Evolutionary conservation across 108 stramenopile species (phyloP).

Genomic region (Nitzschia sp.): DNA sequence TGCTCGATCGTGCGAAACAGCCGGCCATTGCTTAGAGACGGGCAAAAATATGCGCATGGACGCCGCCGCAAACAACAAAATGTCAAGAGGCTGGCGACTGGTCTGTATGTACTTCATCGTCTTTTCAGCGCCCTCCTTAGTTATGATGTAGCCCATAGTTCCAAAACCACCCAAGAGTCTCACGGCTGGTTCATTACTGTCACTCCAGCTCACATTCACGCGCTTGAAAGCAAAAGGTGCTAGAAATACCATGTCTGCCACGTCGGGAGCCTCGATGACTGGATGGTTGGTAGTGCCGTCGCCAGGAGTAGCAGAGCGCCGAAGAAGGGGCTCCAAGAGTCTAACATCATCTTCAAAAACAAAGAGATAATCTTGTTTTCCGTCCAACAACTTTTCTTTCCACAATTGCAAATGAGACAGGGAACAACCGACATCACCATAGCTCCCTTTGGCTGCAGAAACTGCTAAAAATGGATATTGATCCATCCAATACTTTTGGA

Average conservation of each 20-base stretch:
- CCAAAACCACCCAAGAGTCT: conserved; percentile 4
- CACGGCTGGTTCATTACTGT: background rate
- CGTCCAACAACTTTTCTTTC: conserved; percentile 7
- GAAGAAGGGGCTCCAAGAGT: background rate
- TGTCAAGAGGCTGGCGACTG: background rate
- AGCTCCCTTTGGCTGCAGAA: background rate
- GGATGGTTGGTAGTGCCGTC: background rate
- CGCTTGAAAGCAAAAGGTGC: background rate
- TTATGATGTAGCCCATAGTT: background rate
- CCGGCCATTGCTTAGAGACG: background rate
- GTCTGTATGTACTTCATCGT: background rate
- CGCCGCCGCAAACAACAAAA: background rate
- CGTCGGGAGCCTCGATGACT: background rate
- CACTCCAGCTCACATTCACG: background rate
- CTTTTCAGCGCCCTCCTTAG: background rate
- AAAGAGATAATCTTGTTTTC: background rate
- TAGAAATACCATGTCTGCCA: conserved; percentile 9
- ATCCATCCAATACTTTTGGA: conserved; percentile 5
- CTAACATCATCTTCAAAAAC: conserved; percentile 12
- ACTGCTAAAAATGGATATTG: background rate
- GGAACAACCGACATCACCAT: conserved; percentile 10
- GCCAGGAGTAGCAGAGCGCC: background rate
- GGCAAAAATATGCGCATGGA: background rate
- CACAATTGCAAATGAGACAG: conserved; percentile 3
- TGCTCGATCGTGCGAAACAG: background rate